Evolutionary conservation across 2,329 filamentous ascomycete genomes (phyloP).

Genomic region (Scedosporium minutisporum): DNA sequence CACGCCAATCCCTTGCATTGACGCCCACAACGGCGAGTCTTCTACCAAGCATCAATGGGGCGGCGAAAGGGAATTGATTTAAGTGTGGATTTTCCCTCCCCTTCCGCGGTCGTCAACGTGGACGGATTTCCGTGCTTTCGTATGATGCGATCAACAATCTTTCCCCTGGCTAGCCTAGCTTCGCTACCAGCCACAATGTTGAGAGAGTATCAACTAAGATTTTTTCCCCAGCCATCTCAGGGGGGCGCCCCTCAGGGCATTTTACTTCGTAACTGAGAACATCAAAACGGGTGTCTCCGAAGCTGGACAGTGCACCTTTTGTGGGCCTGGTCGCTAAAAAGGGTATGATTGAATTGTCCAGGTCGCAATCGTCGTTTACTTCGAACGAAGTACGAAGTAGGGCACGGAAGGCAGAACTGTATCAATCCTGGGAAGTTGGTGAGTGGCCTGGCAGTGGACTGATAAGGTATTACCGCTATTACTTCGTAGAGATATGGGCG

Average conservation of each 20-base stretch:
- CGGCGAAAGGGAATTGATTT: not conserved
- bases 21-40: not conserved
- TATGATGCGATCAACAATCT: not conserved
- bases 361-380: too few relatives aligned
- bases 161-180: not conserved
- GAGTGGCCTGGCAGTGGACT: not conserved
- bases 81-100: not conserved
- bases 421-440: not conserved
- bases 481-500: too few relatives aligned
- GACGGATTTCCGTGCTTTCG: not conserved
- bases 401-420: not conserved
- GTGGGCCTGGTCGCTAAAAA: not conserved
- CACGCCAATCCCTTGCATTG: not conserved
- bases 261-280: not conserved
- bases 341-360: too few relatives aligned
- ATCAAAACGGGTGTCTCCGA: not conserved
- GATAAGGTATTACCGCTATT: not conserved
- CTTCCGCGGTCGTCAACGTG: not conserved
- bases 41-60: not conserved
- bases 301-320: not conserved
- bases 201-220: not conserved
- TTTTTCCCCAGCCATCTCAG: not conserved
- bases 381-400: too few relatives aligned
- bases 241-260: not conserved
- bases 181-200: not conserved